phyloP scores from a whole-genome alignment of 2,329 filamentous ascomycete genomes.

The Penicillium corylophilum region DNA sequence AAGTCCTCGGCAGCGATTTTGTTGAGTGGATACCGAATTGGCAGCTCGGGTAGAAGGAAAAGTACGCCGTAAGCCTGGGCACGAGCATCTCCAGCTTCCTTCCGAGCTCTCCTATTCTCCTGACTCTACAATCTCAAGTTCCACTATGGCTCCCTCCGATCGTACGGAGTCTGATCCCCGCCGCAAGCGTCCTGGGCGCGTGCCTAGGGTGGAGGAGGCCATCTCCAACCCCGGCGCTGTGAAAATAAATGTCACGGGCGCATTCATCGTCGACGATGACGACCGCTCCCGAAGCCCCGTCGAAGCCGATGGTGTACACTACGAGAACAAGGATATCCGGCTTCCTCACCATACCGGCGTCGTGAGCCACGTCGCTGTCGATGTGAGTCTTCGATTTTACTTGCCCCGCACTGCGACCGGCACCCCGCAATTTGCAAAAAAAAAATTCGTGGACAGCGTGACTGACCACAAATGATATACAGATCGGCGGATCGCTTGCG shows the following conservation, averaged over 20 bases:
- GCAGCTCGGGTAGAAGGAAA: slow-evolving; percentile 42
- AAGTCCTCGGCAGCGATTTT: slow-evolving; percentile 14
- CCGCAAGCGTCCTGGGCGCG: slow-evolving; percentile 30
- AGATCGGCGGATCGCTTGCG: slow-evolving; percentile 94
- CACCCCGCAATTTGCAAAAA: slow-evolving; percentile 30
- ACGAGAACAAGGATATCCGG: slow-evolving; percentile 90
- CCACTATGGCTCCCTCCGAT: slow-evolving; percentile 35
- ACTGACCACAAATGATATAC: slow-evolving; percentile 14
- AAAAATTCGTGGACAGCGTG: not conserved
- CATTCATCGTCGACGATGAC: slow-evolving; percentile 91
- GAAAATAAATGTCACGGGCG: slow-evolving; percentile 93
- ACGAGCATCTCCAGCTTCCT: slow-evolving; percentile 27
- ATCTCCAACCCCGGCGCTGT: slow-evolving; percentile 67
- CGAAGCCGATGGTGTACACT: slow-evolving; percentile 58
- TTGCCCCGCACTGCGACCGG: slow-evolving; percentile 24
- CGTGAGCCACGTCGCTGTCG: slow-evolving; percentile 94
- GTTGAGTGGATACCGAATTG: slow-evolving; percentile 7
- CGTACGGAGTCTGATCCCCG: slow-evolving; percentile 22
- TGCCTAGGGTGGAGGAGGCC: slow-evolving; percentile 37
- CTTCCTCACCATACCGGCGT: slow-evolving; percentile 92
- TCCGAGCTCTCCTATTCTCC: slow-evolving; percentile 20
- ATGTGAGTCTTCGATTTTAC: slow-evolving; percentile 60
- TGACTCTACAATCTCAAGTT: slow-evolving; percentile 10
- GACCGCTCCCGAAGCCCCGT: slow-evolving; percentile 50
- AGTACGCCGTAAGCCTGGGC: slow-evolving; percentile 48